Evolutionary conservation across 495 filamentous ascomycete genomes (phyloP).

Genomic region (Thermochaetoides thermophila): DNA sequence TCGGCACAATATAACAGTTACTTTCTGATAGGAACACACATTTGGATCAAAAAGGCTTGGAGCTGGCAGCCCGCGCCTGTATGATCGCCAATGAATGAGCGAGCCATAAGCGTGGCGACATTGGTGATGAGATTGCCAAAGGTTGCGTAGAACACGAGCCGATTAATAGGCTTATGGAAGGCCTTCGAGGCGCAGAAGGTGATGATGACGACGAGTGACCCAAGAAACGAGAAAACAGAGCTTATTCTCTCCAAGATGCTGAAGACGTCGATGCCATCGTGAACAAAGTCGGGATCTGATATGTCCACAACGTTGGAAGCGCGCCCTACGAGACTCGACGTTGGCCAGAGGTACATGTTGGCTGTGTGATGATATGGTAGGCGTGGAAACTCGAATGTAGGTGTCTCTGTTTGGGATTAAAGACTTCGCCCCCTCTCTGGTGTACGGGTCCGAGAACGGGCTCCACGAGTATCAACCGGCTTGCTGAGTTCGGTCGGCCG

Average conservation of each 20-base stretch:
- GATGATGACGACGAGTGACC: conserved; percentile 55
- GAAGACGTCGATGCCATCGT: too few relatives aligned
- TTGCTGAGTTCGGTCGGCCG: too few relatives aligned
- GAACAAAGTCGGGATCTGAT: too few relatives aligned
- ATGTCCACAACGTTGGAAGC: too few relatives aligned
- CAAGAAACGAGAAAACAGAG: conserved; percentile 56
- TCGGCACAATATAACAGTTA: not conserved
- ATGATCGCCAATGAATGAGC: conserved; percentile 32
- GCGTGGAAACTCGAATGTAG: too few relatives aligned
- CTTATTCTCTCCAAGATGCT: conserved; percentile 49
- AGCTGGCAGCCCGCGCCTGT: conserved; percentile 50
- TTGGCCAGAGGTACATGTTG: too few relatives aligned
- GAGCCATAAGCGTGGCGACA: conserved; percentile 60
- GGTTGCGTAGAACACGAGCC: conserved; percentile 70
- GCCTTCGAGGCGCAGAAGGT: conserved; percentile 48
- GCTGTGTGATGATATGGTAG: too few relatives aligned
- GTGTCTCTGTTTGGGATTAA: too few relatives aligned
- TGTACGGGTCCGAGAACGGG: too few relatives aligned
- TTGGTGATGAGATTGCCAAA: conserved; percentile 75
- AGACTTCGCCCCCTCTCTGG: too few relatives aligned
- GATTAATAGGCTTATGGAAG: conserved; percentile 67
- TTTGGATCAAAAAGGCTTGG: conserved; percentile 57
- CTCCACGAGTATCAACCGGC: too few relatives aligned
- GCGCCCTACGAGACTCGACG: too few relatives aligned
- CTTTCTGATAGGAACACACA: conserved; percentile 31